phyloP scores from a whole-genome alignment of 1,139 yeast genomes.

The Hemisphaericaspora subhashii region DNA sequence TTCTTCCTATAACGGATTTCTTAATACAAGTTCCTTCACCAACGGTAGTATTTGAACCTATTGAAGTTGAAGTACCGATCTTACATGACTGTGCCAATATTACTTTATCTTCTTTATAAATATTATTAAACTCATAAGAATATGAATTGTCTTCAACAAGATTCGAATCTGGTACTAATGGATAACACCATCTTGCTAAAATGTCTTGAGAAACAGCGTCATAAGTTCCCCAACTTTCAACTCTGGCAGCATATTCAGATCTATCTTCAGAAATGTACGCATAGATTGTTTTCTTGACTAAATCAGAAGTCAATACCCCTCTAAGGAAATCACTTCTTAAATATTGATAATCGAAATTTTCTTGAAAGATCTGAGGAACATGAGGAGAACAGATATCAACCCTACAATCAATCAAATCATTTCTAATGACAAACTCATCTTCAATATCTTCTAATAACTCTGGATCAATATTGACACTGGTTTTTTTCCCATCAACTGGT shows the following conservation, averaged over 20 bases:
- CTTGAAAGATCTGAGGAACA: slow-evolving; percentile 94
- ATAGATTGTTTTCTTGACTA: slow-evolving; percentile 86
- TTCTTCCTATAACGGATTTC: slow-evolving; percentile 79
- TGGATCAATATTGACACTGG: slow-evolving; percentile 73
- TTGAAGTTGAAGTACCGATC: slow-evolving; percentile 71
- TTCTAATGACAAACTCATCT: slow-evolving; percentile 76
- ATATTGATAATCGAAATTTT: slow-evolving; percentile 89
- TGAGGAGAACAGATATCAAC: slow-evolving; percentile 94
- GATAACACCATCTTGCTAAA: slow-evolving; percentile 89
- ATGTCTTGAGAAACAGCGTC: slow-evolving; percentile 91
- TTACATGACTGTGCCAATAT: slow-evolving; percentile 91
- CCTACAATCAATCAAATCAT: slow-evolving; percentile 93
- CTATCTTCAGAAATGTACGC: slow-evolving; percentile 69
- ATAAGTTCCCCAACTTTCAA: slow-evolving; percentile 89
- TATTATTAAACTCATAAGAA: slow-evolving; percentile 76
- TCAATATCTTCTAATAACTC: slow-evolving; percentile 74
- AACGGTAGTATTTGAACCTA: slow-evolving; percentile 72
- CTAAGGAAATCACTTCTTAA: slow-evolving; percentile 84
- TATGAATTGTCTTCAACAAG: slow-evolving; percentile 69
- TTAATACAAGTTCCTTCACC: slow-evolving; percentile 56
- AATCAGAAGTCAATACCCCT: slow-evolving; percentile 88
- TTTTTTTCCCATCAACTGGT: slow-evolving; percentile 53
- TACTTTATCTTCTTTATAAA: slow-evolving; percentile 81
- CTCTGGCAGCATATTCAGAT: slow-evolving; percentile 85
- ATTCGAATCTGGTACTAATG: slow-evolving; percentile 86